Base-by-base conservation (phyloP, 371 early-diverging fungal species). In the Mucor racemosus region DNA sequence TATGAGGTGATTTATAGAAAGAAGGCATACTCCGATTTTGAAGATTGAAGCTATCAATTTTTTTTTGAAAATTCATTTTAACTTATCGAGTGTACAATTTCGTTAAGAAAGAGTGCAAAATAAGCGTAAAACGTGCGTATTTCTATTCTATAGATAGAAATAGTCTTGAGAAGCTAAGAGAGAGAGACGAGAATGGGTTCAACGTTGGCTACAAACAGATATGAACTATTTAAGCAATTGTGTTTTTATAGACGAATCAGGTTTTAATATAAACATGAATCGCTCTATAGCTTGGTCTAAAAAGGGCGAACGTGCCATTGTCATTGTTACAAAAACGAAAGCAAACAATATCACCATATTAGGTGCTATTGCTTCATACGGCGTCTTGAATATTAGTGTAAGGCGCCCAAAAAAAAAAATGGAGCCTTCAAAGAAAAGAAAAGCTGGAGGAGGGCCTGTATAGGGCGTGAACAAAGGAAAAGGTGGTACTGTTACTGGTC, bases 131-230 rank as follows among this genome's bases (percentile, higher is more conserved):
- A 36, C 36, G 36, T 36, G 36, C 36, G 36, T 38, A 64, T 64
- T 64, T 65, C 61, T 7, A 60, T 65, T 35, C 64, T 33, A 60
- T 58, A 44, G 48, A 55, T 56, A 50, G 69, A 64, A 64, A 69
- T 64, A 60, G 36, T 60, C n/a, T 60, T 55, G 31, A 26, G 5
- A 60, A 64, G 40, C 58, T 68, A 36, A 36, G 9, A 36, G 36
- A 4, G 38, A 9, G 33, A 33, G 50, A 15, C 33, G 33, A 38
- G 8, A 53, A 39, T 68, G 63, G 63, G 68, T 63, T 26, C 34
- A 26, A 4, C 50, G 58, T 41, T 58, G 58, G 63, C 56, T 48
- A 40, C 44, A 6, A 60, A 66, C 61, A 26, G 67, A 60, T 54
- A 66, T 66, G 67, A 56, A 66, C 46, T 66, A 61, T 56, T 34